Conservation (phyloP, 305 asterid species). For the Fraxinus velutina region DNA sequence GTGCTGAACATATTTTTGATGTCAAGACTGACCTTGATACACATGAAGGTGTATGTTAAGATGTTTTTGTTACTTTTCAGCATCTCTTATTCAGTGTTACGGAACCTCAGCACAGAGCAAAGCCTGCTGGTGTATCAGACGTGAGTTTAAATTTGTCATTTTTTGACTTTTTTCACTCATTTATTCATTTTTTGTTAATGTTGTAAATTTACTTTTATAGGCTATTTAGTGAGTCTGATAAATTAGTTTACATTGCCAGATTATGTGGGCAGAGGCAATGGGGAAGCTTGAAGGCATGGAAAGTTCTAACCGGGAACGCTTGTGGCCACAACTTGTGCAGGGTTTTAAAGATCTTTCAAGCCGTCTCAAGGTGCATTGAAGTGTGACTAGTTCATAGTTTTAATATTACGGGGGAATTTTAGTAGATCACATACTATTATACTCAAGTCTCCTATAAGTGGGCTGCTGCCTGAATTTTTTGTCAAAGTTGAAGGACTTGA, state of each 20-base stretch:
- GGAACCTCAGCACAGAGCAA: conserved; percentile 70
- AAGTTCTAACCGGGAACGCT: conserved; percentile 77
- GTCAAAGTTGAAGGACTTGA: not conserved
- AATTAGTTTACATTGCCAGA: conserved; percentile 58
- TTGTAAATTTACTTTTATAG: conserved; percentile 10
- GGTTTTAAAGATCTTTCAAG: conserved; percentile 95
- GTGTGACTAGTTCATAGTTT: not conserved
- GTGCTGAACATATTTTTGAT: not conserved
- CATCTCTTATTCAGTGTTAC: conserved; percentile 82
- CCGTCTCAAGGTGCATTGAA: conserved; percentile 75
- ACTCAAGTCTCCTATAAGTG: not conserved
- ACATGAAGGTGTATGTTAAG: conserved; percentile 19
- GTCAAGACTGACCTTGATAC: not conserved
- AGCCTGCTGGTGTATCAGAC: conserved; percentile 93
- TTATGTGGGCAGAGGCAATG: conserved; percentile 98
- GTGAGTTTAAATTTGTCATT: conserved; percentile 52
- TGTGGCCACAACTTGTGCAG: conserved; percentile 91
- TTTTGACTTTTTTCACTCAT: conserved; percentile 13
- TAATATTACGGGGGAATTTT: not conserved
- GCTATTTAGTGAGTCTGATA: conserved; percentile 28
- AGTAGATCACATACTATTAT: not conserved
- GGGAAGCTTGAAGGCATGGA: conserved; percentile 98
- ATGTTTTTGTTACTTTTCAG: conserved; percentile 54
- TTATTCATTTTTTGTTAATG: conserved; percentile 14
- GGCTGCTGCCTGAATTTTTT: not conserved